These are phyloP conservation scores for Epichloe glyceriae DNA, from an alignment of 2,329 filamentous ascomycete genomes.

Conservation along the genomic window DNA sequence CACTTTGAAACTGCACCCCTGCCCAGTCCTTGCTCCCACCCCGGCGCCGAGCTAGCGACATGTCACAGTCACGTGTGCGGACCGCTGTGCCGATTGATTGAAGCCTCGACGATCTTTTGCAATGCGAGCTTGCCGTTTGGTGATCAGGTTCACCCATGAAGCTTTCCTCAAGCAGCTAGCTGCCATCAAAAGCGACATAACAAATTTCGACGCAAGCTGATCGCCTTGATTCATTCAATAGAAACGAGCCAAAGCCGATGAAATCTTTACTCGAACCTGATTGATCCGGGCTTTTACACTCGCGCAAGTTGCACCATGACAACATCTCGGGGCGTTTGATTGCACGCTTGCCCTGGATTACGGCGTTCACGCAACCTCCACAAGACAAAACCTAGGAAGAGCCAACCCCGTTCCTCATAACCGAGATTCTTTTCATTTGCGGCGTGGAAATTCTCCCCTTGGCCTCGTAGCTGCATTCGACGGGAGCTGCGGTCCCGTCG, in stretches of 20 bases:
- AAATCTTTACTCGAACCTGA: too few relatives aligned
- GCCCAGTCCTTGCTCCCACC: too few relatives aligned
- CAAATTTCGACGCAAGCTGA: too few relatives aligned
- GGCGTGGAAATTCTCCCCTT: not conserved
- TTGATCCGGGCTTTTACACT: too few relatives aligned
- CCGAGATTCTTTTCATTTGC: too few relatives aligned
- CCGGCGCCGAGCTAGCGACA: too few relatives aligned
- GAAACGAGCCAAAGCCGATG: not conserved
- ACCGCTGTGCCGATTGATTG: not conserved
- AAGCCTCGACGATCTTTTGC: not conserved
- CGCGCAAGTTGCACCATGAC: not conserved
- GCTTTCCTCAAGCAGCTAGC: not conserved
- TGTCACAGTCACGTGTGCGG: not conserved
- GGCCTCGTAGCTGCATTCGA: conserved; percentile 22
- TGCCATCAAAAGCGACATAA: too few relatives aligned
- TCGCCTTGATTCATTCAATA: not conserved
- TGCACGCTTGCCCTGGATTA: not conserved
- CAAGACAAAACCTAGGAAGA: too few relatives aligned
- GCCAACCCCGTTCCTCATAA: too few relatives aligned
- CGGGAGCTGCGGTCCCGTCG: conserved; percentile 4
- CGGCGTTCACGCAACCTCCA: too few relatives aligned
- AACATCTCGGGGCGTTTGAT: not conserved
- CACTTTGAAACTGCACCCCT: conserved; percentile 1
- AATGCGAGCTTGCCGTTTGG: not conserved
- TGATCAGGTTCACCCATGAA: not conserved